phyloP scores from a whole-genome alignment of 148 eudicot species.

The Talinum fruticosum region DNA sequence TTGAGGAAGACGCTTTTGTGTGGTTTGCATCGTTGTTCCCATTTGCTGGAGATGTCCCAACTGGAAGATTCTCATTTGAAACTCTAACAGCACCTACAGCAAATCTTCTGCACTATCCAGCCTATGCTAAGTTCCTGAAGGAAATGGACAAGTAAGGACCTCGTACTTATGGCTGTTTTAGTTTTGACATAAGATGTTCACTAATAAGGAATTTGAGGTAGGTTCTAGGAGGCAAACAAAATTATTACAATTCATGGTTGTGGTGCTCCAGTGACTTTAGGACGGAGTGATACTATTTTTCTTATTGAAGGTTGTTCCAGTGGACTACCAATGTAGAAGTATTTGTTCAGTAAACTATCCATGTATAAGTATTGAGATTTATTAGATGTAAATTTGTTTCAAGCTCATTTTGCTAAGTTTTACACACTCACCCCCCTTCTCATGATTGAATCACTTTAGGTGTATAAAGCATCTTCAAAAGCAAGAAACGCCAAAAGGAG shows the following conservation, averaged over 20 bases:
- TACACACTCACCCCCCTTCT: background rate
- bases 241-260: background rate
- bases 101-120: conserved; percentile 75
- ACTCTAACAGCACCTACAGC: conserved; percentile 70
- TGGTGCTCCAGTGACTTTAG: background rate
- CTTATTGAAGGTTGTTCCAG: background rate
- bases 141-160: conserved; percentile 69
- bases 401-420: background rate
- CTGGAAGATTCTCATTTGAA: conserved; percentile 81
- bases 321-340: background rate
- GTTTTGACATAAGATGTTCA: background rate
- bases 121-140: conserved; percentile 68
- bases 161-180: background rate
- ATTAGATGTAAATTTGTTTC: background rate
- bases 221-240: background rate
- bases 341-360: background rate
- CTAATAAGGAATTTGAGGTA: background rate
- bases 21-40: conserved; percentile 85
- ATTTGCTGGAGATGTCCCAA: conserved; percentile 57
- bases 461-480: conserved; percentile 69
- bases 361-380: background rate
- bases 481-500: conserved; percentile 64
- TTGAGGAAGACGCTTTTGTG: conserved; percentile 71
- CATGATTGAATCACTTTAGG: conserved; percentile 29
- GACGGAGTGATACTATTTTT: background rate